Evolutionary conservation across 768 basidiomycete genomes (phyloP), one percentile per base, ranked within the genome.

Genomic region (Lactifluus piperatus): DNA sequence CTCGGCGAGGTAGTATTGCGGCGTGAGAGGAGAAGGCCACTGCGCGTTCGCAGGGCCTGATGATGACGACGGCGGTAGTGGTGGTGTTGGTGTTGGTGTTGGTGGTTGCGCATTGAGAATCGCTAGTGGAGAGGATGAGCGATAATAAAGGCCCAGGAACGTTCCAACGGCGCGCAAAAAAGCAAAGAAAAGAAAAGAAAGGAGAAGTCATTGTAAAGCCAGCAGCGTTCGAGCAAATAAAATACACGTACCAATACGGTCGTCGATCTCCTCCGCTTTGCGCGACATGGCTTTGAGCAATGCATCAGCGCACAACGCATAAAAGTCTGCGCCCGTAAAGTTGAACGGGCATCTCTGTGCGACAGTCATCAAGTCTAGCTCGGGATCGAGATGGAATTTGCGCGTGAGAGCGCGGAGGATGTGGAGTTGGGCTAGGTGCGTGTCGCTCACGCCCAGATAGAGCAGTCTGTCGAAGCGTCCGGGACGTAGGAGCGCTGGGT

Each of bases 321-420:
- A 98, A 63, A 98, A 94, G 70, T 99, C 97, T 43, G 97, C 97
- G 45, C 97, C 97, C 2, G 97, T 98, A 68, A 87, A 94, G 69
- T 94, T 92, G 76, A 94, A 91, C 0, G 92, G 86, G 62, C 94
- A 98, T 34, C 74, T 73, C 27, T 83, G 76, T 22, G 88, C 90
- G 45, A 99, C 71, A 8, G 66, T 61, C 20, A 71, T 70, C 7
- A 98, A 79, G 65, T 85, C 75, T 8, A 94, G 75, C 50, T 72
- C 74, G 0, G 86, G 78, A 65, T 89, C 80, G 26, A 97, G 79
- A 36, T 80, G 82, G 77, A 99, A 98, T 70, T 94, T 97, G 58
- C 94, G 75, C 2, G 97, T 98, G 60, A 98, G 73, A 2, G 97
- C 97, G 66, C 86, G 79, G 2, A 98, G 73, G 70, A 99, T 94